These are phyloP conservation scores for Phascolomyces articulosus DNA, from an alignment of 371 early-diverging fungal genomes.

Conservation along the genomic window DNA sequence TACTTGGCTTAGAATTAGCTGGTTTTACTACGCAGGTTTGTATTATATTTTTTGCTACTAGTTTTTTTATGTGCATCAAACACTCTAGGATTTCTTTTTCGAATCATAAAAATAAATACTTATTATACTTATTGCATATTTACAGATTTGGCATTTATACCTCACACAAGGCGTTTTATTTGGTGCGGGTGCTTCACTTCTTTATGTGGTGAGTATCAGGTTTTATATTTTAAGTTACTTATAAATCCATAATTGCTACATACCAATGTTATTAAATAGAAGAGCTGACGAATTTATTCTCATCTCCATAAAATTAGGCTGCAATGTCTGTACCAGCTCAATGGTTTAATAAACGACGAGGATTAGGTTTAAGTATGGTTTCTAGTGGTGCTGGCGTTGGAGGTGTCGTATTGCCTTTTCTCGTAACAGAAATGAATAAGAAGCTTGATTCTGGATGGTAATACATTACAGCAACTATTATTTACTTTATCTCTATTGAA, in stretches of 20 bases:
- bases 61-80: no score
- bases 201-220: conserved; percentile 20
- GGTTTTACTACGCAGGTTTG: conserved; percentile 32
- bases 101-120: not conserved
- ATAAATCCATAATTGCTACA: no score
- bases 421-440: conserved; percentile 60
- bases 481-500: no score
- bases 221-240: no score
- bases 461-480: no score
- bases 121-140: not conserved
- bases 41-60: not conserved
- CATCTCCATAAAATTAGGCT: conserved; percentile 15
- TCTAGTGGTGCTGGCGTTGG: conserved; percentile 82
- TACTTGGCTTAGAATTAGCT: conserved; percentile 38
- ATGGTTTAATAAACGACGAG: conserved; percentile 72
- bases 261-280: no score
- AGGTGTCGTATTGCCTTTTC: conserved; percentile 70
- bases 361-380: conserved; percentile 76
- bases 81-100: no score
- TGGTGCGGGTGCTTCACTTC: conserved; percentile 65
- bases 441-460: conserved; percentile 58
- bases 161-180: conserved; percentile 75
- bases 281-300: no score
- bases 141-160: conserved; percentile 65
- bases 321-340: conserved; percentile 59